These are phyloP conservation scores for Choiromyces venosus DNA, from an alignment of 495 filamentous ascomycete species.

Conservation along the genomic window DNA sequence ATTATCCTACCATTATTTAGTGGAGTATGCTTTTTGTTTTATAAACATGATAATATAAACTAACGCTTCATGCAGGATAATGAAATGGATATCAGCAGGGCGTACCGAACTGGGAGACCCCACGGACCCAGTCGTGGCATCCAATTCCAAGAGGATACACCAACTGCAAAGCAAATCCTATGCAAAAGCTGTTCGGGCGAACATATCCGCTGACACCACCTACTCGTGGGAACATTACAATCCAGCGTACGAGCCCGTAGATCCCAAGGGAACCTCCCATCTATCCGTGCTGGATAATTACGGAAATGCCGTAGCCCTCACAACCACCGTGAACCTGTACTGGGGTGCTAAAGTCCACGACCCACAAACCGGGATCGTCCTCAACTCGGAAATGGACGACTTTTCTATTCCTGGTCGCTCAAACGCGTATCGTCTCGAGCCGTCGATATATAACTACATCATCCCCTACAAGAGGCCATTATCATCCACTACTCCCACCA, in stretches of 20 bases:
- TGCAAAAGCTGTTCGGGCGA: slow-evolving; percentile 27
- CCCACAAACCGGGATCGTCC: slow-evolving; percentile 34
- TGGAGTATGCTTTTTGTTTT: slow-evolving; percentile 26
- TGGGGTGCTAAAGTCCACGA: slow-evolving; percentile 41
- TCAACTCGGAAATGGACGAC: slow-evolving; percentile 41
- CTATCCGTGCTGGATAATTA: slow-evolving; percentile 35
- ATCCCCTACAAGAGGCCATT: slow-evolving; percentile 37
- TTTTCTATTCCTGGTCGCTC: slow-evolving; percentile 37
- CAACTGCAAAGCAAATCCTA: slow-evolving; percentile 35
- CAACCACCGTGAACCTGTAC: slow-evolving; percentile 41
- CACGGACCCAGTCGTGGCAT: slow-evolving; percentile 24
- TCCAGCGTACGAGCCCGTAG: slow-evolving; percentile 36
- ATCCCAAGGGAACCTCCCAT: slow-evolving; percentile 40
- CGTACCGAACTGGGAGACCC: slow-evolving; percentile 42
- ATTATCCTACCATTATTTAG: slow-evolving; percentile 32
- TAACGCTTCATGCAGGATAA: slow-evolving; percentile 27
- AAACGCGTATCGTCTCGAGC: slow-evolving; percentile 36
- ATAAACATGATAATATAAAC: not conserved
- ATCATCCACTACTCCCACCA: slow-evolving; percentile 37
- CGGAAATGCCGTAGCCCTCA: slow-evolving; percentile 37
- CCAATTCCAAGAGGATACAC: slow-evolving; percentile 29
- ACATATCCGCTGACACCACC: slow-evolving; percentile 36
- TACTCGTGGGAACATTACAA: slow-evolving; percentile 40
- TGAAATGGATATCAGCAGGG: slow-evolving; percentile 43
- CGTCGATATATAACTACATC: slow-evolving; percentile 40